Conservation (phyloP, 176 grass and related monocot species). For the Phyllostachys edulis region DNA sequence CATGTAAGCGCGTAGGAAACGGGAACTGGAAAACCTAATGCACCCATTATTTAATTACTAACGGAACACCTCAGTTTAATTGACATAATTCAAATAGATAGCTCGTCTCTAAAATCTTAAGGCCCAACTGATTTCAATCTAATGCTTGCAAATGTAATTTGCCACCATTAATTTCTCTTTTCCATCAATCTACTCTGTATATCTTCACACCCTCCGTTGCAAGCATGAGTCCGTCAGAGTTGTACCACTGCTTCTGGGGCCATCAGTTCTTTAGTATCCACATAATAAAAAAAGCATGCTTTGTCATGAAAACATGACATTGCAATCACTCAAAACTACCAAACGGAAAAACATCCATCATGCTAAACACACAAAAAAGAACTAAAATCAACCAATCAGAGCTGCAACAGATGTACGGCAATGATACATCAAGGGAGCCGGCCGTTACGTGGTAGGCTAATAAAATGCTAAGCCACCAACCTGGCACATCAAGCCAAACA, state of each 20-base stretch:
- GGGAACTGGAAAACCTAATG: not conserved
- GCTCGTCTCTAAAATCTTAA: not conserved
- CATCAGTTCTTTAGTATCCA: not conserved
- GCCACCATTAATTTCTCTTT: not conserved
- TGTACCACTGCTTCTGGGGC: not conserved
- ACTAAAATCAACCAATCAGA: not conserved
- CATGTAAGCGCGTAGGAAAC: not conserved
- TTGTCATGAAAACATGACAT: not conserved
- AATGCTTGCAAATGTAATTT: not conserved
- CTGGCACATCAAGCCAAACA: slow-evolving; percentile 35
- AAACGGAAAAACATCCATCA: not conserved
- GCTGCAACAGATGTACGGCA: slow-evolving; percentile 18
- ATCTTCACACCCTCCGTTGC: not conserved
- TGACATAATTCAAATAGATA: not conserved
- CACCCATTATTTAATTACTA: not conserved
- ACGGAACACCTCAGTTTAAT: not conserved
- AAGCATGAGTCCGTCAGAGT: not conserved
- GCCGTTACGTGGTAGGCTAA: slow-evolving; percentile 27
- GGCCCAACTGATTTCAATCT: not conserved
- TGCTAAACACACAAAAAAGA: not conserved
- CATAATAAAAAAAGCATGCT: not conserved
- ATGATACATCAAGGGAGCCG: slow-evolving; percentile 9
- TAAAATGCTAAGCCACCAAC: slow-evolving; percentile 13
- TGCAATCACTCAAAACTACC: not conserved
- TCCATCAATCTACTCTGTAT: not conserved